Evolutionary conservation across 495 filamentous ascomycete genomes (phyloP).

Genomic region (Talaromyces wortmannii): DNA sequence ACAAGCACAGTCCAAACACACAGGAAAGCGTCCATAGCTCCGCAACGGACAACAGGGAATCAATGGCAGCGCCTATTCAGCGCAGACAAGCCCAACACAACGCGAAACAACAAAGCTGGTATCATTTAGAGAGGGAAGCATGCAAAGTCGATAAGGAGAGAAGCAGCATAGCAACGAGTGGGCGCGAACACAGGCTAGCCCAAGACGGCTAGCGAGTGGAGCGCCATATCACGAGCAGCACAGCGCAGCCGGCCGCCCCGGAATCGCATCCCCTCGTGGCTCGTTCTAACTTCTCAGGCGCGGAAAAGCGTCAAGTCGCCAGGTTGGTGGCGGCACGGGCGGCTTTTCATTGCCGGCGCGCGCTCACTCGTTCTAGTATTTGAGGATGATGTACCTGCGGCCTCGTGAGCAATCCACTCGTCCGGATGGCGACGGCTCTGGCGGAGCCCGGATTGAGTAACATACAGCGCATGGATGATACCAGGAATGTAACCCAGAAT

Average conservation of each 20-base stretch:
- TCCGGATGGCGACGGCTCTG: slow-evolving; percentile 1
- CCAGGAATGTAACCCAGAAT: slow-evolving; percentile 77
- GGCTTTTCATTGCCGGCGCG: neutral
- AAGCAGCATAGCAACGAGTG: neutral
- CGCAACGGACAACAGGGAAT: neutral
- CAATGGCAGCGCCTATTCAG: neutral
- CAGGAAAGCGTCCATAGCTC: neutral
- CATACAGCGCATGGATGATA: slow-evolving; percentile 67
- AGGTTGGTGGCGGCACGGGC: neutral
- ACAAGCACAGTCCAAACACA: neutral
- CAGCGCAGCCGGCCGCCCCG: neutral
- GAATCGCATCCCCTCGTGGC: neutral
- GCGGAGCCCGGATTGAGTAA: slow-evolving; percentile 4
- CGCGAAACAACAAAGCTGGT: slow-evolving; percentile 6
- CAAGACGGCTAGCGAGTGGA: neutral
- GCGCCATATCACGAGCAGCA: neutral
- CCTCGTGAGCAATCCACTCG: neutral
- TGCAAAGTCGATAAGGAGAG: neutral
- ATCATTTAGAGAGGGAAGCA: slow-evolving; percentile 1
- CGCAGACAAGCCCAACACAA: neutral
- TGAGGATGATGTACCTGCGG: slow-evolving; percentile 49
- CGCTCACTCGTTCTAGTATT: slow-evolving; percentile 31
- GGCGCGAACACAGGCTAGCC: neutral
- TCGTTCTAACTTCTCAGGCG: no score
- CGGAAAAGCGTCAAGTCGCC: no score